Percentiles rank a stretch among this genome's conserved stretches.
phyloP scores from a whole-genome alignment of 148 eudicot species.

The Camellia lanceoleosa region DNA sequence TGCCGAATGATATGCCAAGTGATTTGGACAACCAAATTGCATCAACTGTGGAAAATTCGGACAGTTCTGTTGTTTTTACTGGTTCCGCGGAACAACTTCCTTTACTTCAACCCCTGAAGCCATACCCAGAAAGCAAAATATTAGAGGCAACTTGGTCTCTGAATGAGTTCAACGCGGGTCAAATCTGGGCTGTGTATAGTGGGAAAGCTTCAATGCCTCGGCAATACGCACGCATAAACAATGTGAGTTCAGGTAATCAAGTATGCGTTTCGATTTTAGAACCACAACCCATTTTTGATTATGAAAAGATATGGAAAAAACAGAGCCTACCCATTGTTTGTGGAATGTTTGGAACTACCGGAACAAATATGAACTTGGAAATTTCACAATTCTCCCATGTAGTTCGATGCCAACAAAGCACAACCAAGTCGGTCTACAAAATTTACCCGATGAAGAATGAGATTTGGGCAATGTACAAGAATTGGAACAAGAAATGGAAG shows the following conservation, averaged over 20 bases:
- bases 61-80: constrained; percentile 13
- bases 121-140: constrained; percentile 7
- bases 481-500: constrained; percentile 42
- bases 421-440: constrained; percentile 29
- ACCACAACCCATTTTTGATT: constrained; percentile 22
- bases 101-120: constrained; percentile 5
- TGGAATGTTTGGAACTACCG: constrained; percentile 33
- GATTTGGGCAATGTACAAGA: constrained; percentile 59
- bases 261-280: constrained; percentile 28
- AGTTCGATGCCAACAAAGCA: constrained; percentile 36
- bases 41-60: constrained; percentile 16
- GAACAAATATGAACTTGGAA: constrained; percentile 22
- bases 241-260: constrained; percentile 12
- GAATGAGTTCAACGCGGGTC: constrained; percentile 25
- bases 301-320: constrained; percentile 23
- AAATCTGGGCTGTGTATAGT: constrained; percentile 35
- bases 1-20: constrained; percentile 19
- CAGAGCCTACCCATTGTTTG: constrained; percentile 26
- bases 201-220: constrained; percentile 32
- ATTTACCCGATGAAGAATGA: constrained; percentile 58
- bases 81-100: constrained; percentile 8
- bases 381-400: constrained; percentile 44
- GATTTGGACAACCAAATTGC: constrained; percentile 15
- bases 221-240: constrained; percentile 26
- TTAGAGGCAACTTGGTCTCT: constrained; percentile 17